Conservation (phyloP, 106 monocot species). For the Agapanthus africanus region DNA sequence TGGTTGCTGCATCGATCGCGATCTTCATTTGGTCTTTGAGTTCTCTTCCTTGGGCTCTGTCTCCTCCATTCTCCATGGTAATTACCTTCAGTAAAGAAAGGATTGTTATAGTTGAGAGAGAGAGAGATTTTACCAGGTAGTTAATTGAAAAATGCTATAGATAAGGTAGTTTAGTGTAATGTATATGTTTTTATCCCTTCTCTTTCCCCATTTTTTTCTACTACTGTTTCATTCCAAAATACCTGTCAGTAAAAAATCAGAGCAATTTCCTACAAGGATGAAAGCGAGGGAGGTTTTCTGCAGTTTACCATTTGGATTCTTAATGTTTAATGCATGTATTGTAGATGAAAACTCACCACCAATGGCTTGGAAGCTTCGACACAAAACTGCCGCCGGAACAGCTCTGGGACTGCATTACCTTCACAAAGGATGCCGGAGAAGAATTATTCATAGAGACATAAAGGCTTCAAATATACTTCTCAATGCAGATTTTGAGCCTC, state of each 20-base stretch:
- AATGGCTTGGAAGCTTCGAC: constrained; percentile 40
- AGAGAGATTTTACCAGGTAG: no score
- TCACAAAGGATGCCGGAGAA: constrained; percentile 61
- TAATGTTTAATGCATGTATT: not conserved
- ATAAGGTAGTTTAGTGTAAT: no score
- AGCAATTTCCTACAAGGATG: no score
- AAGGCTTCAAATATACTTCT: constrained; percentile 60
- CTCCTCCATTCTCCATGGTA: constrained; percentile 61
- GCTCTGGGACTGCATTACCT: constrained; percentile 54
- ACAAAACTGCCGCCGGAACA: constrained; percentile 35
- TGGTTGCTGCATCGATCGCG: constrained; percentile 62
- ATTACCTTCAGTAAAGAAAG: no score
- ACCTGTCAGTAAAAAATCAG: no score
- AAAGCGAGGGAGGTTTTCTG: no score
- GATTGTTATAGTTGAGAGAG: no score
- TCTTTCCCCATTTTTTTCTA: no score
- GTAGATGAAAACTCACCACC: constrained; percentile 38
- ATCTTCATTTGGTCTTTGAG: constrained; percentile 55
- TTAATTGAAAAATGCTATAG: no score
- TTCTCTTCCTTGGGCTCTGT: constrained; percentile 63
- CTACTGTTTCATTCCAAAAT: no score
- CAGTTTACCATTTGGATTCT: no score
- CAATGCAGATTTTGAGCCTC: constrained; percentile 39
- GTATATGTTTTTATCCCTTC: no score
- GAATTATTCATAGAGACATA: constrained; percentile 68